Conservation (phyloP, 2,329 filamentous ascomycete species). For the Ascochyta koolunga region DNA sequence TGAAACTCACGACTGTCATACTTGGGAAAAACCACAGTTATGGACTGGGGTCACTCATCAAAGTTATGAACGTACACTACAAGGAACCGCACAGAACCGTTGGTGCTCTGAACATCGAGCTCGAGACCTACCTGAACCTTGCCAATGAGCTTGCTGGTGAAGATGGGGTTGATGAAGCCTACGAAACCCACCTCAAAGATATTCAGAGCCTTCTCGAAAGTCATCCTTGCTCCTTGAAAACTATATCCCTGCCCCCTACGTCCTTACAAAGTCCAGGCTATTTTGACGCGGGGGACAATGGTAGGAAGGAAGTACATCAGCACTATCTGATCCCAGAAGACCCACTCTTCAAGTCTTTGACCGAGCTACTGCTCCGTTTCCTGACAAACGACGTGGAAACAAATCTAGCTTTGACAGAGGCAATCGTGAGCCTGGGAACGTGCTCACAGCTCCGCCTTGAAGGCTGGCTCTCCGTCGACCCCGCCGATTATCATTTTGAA, state of each 20-base stretch:
- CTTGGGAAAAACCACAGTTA: constrained; percentile 87
- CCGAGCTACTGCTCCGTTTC: constrained; percentile 74
- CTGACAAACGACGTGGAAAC: constrained; percentile 90
- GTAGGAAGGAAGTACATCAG: constrained; percentile 68
- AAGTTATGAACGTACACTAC: constrained; percentile 65
- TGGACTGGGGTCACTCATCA: constrained; percentile 76
- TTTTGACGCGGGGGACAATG: constrained; percentile 53
- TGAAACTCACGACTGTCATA: constrained; percentile 86
- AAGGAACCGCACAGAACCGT: constrained; percentile 67
- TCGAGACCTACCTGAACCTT: constrained; percentile 72
- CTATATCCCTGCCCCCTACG: constrained; percentile 68
- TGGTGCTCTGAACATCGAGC: constrained; percentile 76
- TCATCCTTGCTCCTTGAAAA: constrained; percentile 73
- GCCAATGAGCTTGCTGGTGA: constrained; percentile 72
- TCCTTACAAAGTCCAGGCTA: constrained; percentile 59
- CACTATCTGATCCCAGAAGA: constrained; percentile 66
- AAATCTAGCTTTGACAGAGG: constrained; percentile 85
- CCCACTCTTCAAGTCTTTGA: constrained; percentile 58
- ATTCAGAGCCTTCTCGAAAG: constrained; percentile 71
- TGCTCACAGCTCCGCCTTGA: constrained; percentile 87
- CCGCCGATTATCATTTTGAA: constrained; percentile 53
- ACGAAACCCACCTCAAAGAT: constrained; percentile 74
- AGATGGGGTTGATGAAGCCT: constrained; percentile 73
- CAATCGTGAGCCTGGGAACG: constrained; percentile 78
- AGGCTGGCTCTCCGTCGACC: constrained; percentile 84